Conservation (phyloP, 176 grass and related monocot species). For the Eragrostis curvula region DNA sequence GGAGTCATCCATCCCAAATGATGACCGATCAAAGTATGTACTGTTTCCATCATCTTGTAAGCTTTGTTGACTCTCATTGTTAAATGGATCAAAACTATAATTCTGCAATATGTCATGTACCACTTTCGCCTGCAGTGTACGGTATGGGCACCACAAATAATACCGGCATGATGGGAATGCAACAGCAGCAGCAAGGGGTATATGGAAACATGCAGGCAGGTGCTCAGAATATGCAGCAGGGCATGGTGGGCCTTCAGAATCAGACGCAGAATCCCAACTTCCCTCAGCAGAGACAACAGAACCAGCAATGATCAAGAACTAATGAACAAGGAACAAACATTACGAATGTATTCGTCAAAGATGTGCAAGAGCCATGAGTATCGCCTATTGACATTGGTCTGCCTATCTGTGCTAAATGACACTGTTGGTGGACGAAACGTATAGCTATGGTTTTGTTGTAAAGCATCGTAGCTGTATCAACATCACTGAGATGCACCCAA, state of each 20-base stretch:
- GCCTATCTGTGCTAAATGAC: background rate
- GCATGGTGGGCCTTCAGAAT: slow-evolving; percentile 83
- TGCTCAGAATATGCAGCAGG: slow-evolving; percentile 78
- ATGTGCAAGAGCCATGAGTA: background rate
- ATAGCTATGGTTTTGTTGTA: slow-evolving; percentile 5
- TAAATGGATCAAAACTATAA: slow-evolving; percentile 1
- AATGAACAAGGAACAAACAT: background rate
- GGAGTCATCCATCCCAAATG: slow-evolving; percentile 89
- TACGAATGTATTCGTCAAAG: too few species aligned
- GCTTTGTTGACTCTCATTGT: background rate
- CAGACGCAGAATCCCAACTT: slow-evolving; percentile 81
- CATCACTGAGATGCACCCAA: background rate
- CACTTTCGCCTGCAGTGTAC: slow-evolving; percentile 66
- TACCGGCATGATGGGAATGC: slow-evolving; percentile 76
- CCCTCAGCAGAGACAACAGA: slow-evolving; percentile 83
- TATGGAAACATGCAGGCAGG: slow-evolving; percentile 74
- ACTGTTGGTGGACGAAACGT: background rate
- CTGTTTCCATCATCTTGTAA: slow-evolving; percentile 16
- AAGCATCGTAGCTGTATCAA: background rate
- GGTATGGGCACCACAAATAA: slow-evolving; percentile 71
- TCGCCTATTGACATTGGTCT: background rate
- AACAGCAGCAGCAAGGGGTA: slow-evolving; percentile 84
- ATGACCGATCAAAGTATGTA: slow-evolving; percentile 85
- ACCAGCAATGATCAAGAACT: slow-evolving; percentile 59
- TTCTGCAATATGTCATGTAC: background rate